Percentiles rank a stretch among this genome's conserved stretches.
These are phyloP conservation scores for Apocynum venetum DNA, from an alignment of 257 asterid genomes.

Conservation along the genomic window DNA sequence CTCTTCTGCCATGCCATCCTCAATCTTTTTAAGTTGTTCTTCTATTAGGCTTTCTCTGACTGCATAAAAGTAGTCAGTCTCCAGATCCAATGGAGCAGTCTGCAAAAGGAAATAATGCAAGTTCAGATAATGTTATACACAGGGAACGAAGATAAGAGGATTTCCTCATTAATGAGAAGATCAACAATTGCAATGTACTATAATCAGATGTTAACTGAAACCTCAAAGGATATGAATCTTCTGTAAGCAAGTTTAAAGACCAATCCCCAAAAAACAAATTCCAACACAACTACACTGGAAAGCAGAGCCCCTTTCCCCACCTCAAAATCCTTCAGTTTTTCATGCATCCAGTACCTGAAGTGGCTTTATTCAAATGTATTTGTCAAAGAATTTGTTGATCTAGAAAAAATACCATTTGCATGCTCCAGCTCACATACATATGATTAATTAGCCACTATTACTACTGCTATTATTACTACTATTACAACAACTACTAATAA, in stretches of 20 bases:
- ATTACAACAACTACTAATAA: too few species aligned
- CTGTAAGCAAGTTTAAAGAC: not conserved
- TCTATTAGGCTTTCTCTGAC: slow-evolving; percentile 59
- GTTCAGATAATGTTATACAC: not conserved
- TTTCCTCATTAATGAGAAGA: not conserved
- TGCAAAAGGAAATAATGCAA: slow-evolving; percentile 25
- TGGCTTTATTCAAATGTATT: not conserved
- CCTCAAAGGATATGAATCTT: not conserved
- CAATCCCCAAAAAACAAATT: not conserved
- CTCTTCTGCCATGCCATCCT: slow-evolving; percentile 80
- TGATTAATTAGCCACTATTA: too few species aligned
- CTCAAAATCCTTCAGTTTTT: not conserved
- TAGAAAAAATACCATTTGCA: not conserved
- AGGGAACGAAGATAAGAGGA: not conserved
- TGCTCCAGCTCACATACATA: not conserved
- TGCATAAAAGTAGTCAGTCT: slow-evolving; percentile 72
- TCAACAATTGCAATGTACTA: not conserved
- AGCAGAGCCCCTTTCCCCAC: not conserved
- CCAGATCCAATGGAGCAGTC: slow-evolving; percentile 95
- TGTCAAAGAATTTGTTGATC: not conserved
- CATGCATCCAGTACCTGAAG: not conserved
- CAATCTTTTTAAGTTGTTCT: slow-evolving; percentile 51
- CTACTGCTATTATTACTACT: too few species aligned
- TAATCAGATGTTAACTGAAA: not conserved
- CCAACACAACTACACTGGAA: not conserved